These are phyloP conservation scores for Beauveria bassiana DNA, from an alignment of 2,329 filamentous ascomycete genomes.

Conservation along the genomic window DNA sequence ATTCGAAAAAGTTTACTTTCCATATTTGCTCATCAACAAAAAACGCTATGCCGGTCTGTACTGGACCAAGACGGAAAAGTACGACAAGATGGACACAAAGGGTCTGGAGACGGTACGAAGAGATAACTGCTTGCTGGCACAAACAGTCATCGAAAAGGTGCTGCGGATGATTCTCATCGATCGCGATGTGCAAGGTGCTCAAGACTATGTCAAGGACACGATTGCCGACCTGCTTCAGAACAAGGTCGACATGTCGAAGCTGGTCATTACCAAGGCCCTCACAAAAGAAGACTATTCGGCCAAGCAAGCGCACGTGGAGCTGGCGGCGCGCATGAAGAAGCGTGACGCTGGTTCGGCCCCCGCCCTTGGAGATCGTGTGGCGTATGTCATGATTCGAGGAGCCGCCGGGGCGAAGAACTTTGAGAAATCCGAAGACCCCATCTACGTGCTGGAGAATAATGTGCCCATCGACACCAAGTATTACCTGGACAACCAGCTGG, in stretches of 20 bases:
- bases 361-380: conserved; percentile 86
- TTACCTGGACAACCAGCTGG: conserved; percentile 96
- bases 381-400: conserved; percentile 96
- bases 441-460: conserved; percentile 96
- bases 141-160: conserved; percentile 96
- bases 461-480: conserved; percentile 97
- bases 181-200: conserved; percentile 78
- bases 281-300: conserved; percentile 83
- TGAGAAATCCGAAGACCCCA: conserved; percentile 93
- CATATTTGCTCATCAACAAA: conserved; percentile 98
- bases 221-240: conserved; percentile 95
- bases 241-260: conserved; percentile 97
- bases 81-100: conserved; percentile 99
- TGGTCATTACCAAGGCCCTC: conserved; percentile 96
- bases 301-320: conserved; percentile 93
- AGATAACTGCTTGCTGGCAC: conserved; percentile 92
- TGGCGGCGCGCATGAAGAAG: conserved; percentile 94
- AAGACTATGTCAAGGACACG: conserved; percentile 95
- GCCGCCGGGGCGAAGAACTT: conserved; percentile 87
- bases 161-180: conserved; percentile 94
- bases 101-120: conserved; percentile 96
- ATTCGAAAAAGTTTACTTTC: conserved; percentile 98
- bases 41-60: conserved; percentile 97
- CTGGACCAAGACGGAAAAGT: conserved; percentile 91
- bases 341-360: conserved; percentile 92